A percentile compares a stretch with the other conserved stretches of the same genome.
These are phyloP conservation scores for Hibiscus tridactylites DNA, from an alignment of 345 rosid genomes.

Conservation along the genomic window DNA sequence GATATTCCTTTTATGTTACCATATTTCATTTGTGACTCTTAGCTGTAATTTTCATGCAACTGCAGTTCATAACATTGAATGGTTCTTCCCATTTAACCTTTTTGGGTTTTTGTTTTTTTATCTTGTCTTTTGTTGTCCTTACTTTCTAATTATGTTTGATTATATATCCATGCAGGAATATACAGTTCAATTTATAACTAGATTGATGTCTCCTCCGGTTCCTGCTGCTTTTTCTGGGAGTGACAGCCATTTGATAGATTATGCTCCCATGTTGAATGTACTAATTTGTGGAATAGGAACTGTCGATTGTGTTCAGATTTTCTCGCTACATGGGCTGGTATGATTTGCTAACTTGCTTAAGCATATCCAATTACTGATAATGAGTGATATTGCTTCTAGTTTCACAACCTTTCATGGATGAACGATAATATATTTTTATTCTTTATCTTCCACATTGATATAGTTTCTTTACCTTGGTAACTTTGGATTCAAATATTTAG, in stretches of 20 bases:
- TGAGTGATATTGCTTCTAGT: neutral
- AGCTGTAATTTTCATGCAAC: neutral
- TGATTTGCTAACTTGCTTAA: slow-evolving; percentile 16
- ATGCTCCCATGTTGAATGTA: slow-evolving; percentile 80
- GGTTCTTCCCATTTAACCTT: neutral
- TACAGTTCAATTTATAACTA: slow-evolving; percentile 68
- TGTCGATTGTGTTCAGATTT: slow-evolving; percentile 84
- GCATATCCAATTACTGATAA: neutral
- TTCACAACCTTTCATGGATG: too few species aligned
- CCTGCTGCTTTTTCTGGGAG: slow-evolving; percentile 48
- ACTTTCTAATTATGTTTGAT: neutral
- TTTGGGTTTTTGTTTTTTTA: neutral
- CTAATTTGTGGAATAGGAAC: slow-evolving; percentile 81
- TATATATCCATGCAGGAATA: slow-evolving; percentile 58
- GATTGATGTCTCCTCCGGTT: slow-evolving; percentile 70
- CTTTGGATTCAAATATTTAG: neutral
- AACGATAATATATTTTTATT: too few species aligned
- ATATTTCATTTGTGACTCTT: slow-evolving; percentile 3
- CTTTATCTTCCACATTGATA: neutral
- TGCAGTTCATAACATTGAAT: neutral
- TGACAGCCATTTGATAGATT: slow-evolving; percentile 63
- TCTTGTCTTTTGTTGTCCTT: neutral
- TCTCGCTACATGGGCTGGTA: slow-evolving; percentile 92
- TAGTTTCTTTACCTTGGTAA: neutral
- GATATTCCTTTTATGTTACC: neutral